phyloP scores from a whole-genome alignment of 1,139 yeast species.

The Blastobotrys proliferans region DNA sequence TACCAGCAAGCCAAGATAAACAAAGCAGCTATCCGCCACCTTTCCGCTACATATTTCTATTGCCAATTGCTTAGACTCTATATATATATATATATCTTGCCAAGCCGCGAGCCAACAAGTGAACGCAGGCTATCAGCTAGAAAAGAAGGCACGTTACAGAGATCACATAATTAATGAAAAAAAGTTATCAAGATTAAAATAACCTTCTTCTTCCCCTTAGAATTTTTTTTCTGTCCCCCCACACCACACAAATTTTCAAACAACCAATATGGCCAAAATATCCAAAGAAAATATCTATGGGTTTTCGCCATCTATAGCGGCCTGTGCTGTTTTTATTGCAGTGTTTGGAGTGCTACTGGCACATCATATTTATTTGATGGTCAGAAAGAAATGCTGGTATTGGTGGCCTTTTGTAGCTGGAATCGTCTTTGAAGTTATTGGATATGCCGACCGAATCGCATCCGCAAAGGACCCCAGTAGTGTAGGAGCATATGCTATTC shows the following conservation, averaged over 20 bases:
- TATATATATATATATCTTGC: too few relatives aligned
- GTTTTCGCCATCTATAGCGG: slow-evolving; percentile 22
- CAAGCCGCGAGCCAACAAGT: too few relatives aligned
- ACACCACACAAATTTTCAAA: background rate
- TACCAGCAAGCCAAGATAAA: too few relatives aligned
- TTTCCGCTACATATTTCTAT: too few relatives aligned
- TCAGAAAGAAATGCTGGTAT: slow-evolving; percentile 18
- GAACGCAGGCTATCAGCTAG: too few relatives aligned
- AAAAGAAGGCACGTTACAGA: too few relatives aligned
- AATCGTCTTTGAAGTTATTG: slow-evolving; percentile 28
- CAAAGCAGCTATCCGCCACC: too few relatives aligned
- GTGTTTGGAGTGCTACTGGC: slow-evolving; percentile 18
- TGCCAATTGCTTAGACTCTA: too few relatives aligned
- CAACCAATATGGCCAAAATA: slow-evolving; percentile 6
- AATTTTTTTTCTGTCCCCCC: background rate
- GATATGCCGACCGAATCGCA: slow-evolving; percentile 37
- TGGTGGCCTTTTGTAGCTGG: slow-evolving; percentile 25
- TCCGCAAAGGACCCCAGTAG: slow-evolving; percentile 24
- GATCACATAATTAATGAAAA: too few relatives aligned
- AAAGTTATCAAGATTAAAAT: too few relatives aligned
- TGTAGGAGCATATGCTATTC: slow-evolving; percentile 37
- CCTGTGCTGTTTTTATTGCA: slow-evolving; percentile 20
- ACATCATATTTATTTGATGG: slow-evolving; percentile 17
- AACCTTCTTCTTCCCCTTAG: background rate
- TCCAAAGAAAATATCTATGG: slow-evolving; percentile 11